Evolutionary conservation across 305 asterid species (phyloP), one percentile per base, ranked within the genome.

Genomic region (Stenogyne calaminthoides): DNA sequence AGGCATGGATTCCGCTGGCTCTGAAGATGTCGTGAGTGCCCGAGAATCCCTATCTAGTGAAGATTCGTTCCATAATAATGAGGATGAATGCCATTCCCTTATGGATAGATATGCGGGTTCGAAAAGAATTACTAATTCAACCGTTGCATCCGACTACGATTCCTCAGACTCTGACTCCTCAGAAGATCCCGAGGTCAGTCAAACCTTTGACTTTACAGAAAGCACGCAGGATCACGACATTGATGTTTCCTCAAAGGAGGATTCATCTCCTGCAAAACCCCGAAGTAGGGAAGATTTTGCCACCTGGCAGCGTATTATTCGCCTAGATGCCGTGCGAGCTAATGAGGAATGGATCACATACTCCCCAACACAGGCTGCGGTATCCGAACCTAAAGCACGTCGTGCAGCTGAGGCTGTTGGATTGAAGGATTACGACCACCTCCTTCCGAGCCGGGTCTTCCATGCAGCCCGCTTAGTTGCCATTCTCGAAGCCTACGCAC

Each of bases 31-130:
- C 16, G 96, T 85, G 72, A 89, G 95, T 54, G 91, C 98, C 70
- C 78, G 97, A 64, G 95, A 91, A 77, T 89, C 96, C 64, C 96
- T 92, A 71, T 94, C 99, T n/a, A 87, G 97, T 55, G 97, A 87
- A 76, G 97, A 88, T 67, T 83, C 81, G 49, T 80, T 81, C 74
- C 78, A 76, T 47, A 42, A 79, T 66, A 64, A 78, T 0, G 88
- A 88, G 69, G 83, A 82, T 51, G 80, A 86, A 7, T 84, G 85
- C 71, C 76, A 77, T 72, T 74, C 78, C 64, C 51, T 81, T 49
- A 54, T 70, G 55, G 89, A 88, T 70, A 86, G 80, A 15, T 82
- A 78, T 64, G 51, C 71, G 20, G 81, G 77, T 62, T 86, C 95
- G 4, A 86, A 82, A 70, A 83, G 85, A 80, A 80, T 83, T 63